Evolutionary conservation across 1,284 basidiomycete genomes (phyloP).

Genomic region (Mrakiaceae sp.): DNA sequence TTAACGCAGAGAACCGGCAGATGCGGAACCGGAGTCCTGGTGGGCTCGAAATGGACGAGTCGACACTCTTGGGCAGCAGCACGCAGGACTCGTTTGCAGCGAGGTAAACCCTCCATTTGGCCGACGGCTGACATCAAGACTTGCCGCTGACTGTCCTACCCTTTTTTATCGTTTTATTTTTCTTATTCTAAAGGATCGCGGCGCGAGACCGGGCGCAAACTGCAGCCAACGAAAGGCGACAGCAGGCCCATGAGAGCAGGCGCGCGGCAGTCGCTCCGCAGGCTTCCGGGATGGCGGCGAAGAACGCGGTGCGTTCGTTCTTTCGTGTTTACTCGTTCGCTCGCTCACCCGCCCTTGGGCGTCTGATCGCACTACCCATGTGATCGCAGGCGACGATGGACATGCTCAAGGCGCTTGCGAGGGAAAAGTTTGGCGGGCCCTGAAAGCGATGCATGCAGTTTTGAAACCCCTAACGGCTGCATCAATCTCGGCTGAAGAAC

Average conservation of each 20-base stretch:
- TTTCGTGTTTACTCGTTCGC: not conserved
- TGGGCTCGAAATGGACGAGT: slow-evolving; percentile 11
- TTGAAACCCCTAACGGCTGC: not conserved
- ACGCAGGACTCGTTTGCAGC: not conserved
- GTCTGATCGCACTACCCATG: not conserved
- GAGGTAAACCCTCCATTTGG: not conserved
- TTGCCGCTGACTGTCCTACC: not conserved
- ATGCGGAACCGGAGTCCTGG: slow-evolving; percentile 5
- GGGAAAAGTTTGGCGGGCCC: slow-evolving; percentile 4
- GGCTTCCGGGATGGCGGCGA: not conserved
- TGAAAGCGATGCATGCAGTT: not conserved
- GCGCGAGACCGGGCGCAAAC: slow-evolving; percentile 4
- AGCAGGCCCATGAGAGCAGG: not conserved
- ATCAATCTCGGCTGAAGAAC: not conserved
- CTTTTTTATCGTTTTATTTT: not conserved
- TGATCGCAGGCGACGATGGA: slow-evolving; percentile 7
- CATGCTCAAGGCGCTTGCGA: slow-evolving; percentile 11
- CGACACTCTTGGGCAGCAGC: slow-evolving; percentile 5
- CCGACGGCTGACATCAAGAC: not conserved
- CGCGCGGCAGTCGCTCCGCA: slow-evolving; percentile 1
- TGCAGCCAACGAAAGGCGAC: slow-evolving; percentile 1
- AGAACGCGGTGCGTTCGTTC: slow-evolving; percentile 1
- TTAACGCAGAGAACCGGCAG: slow-evolving; percentile 6
- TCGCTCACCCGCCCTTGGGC: not conserved
- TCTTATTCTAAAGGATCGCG: not conserved